A percentile compares a stretch with the other conserved stretches of the same genome.
Conservation (phyloP, 2,329 filamentous ascomycete species). For the Venturia oleaginea region DNA sequence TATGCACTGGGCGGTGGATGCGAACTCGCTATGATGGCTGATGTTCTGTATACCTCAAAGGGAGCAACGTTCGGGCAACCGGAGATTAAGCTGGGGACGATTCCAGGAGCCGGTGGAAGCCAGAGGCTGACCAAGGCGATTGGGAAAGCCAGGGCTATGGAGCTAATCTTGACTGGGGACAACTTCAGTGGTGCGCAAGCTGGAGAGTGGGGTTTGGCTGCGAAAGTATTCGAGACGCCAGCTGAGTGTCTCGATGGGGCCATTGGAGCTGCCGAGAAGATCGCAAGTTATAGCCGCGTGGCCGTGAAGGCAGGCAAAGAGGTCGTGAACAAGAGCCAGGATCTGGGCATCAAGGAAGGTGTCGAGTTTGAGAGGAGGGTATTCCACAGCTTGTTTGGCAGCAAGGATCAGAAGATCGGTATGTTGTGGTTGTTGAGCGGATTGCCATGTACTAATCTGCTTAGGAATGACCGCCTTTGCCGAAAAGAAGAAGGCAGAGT, state of each 20-base stretch:
- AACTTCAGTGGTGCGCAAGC: slow-evolving; percentile 79
- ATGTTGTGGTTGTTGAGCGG: slow-evolving; percentile 24
- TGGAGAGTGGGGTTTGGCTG: slow-evolving; percentile 82
- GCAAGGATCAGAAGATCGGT: slow-evolving; percentile 93
- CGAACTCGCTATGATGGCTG: slow-evolving; percentile 95
- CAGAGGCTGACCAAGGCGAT: slow-evolving; percentile 48
- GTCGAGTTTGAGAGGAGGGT: slow-evolving; percentile 90
- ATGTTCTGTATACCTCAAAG: slow-evolving; percentile 83
- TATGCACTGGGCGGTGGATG: slow-evolving; percentile 93
- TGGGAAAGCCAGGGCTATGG: slow-evolving; percentile 77
- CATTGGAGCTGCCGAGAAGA: slow-evolving; percentile 75
- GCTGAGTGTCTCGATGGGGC: slow-evolving; percentile 76
- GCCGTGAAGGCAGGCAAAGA: slow-evolving; percentile 87
- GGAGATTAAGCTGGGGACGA: slow-evolving; percentile 89
- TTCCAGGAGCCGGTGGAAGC: slow-evolving; percentile 85
- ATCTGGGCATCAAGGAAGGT: slow-evolving; percentile 75
- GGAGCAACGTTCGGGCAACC: slow-evolving; percentile 90
- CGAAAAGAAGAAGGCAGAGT: slow-evolving; percentile 87
- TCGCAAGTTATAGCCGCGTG: slow-evolving; percentile 79
- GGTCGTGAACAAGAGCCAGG: slow-evolving; percentile 98
- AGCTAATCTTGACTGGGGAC: slow-evolving; percentile 77
- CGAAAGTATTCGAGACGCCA: slow-evolving; percentile 67
- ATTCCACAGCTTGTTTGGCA: slow-evolving; percentile 90
- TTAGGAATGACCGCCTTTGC: slow-evolving; percentile 80
- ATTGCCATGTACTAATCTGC: slow-evolving; percentile 12